These are phyloP conservation scores for Echeveria elegans DNA, from an alignment of 164 flowering plant species.

Conservation along the genomic window DNA sequence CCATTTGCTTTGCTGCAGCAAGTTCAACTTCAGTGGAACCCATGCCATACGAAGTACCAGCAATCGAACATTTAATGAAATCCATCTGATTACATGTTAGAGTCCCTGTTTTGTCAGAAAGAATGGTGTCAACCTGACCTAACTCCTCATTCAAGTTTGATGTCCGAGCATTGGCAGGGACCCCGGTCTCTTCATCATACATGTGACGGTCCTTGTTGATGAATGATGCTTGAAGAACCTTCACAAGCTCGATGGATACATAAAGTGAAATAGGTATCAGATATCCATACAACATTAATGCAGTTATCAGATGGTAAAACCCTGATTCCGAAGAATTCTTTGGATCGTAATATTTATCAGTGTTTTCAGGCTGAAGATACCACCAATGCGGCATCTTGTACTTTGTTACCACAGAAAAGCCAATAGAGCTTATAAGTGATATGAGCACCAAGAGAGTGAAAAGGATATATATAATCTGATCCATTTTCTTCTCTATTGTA, in stretches of 20 bases:
- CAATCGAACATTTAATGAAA: conserved; percentile 87
- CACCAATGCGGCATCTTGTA: conserved; percentile 57
- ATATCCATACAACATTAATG: conserved; percentile 81
- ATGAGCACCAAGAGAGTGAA: conserved; percentile 59
- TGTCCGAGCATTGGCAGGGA: conserved; percentile 70
- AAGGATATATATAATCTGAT: conserved; percentile 64
- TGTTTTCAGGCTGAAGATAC: conserved; percentile 47
- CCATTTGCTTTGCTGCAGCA: conserved; percentile 84
- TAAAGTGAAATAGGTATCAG: conserved; percentile 88
- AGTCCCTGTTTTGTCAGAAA: conserved; percentile 94
- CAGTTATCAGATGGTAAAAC: conserved; percentile 65
- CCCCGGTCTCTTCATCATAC: conserved; percentile 80
- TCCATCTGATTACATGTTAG: conserved; percentile 98
- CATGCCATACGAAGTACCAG: conserved; percentile 75
- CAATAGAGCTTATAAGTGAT: conserved; percentile 66
- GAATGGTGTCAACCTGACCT: conserved; percentile 89
- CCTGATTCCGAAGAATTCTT: conserved; percentile 34
- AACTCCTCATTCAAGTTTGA: conserved; percentile 94
- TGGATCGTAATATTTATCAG: conserved; percentile 39
- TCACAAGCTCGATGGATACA: conserved; percentile 88
- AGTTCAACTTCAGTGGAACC: conserved; percentile 81
- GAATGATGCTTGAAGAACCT: conserved; percentile 76
- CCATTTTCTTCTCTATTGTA: conserved; percentile 67
- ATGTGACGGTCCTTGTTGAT: conserved; percentile 73
- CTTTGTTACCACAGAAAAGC: conserved; percentile 57